Evolutionary conservation across 2,329 filamentous ascomycete genomes (phyloP).

Genomic region (Diplodia scrobiculata): DNA sequence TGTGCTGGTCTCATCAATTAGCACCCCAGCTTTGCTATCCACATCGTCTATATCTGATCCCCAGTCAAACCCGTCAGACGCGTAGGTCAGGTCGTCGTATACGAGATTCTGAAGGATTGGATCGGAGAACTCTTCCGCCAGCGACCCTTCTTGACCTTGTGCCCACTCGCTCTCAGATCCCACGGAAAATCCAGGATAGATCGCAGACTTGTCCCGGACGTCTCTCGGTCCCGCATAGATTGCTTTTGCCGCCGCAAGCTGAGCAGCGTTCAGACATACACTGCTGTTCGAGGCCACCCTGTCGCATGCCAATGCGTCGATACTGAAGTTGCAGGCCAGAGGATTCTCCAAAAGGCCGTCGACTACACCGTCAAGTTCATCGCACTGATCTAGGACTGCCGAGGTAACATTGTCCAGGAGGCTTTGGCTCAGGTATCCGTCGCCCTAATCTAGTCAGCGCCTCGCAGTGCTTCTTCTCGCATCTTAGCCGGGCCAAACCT

Average conservation of each 20-base stretch:
- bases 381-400: slow-evolving; percentile 45
- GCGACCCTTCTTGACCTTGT: slow-evolving; percentile 40
- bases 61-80: slow-evolving; percentile 45
- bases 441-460: slow-evolving; percentile 25
- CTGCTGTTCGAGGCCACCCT: slow-evolving; percentile 16
- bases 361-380: slow-evolving; percentile 45
- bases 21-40: slow-evolving; percentile 39
- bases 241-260: slow-evolving; percentile 39
- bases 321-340: slow-evolving; percentile 43
- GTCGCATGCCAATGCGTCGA: slow-evolving; percentile 40
- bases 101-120: slow-evolving; percentile 50
- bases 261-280: slow-evolving; percentile 40
- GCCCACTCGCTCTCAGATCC: slow-evolving; percentile 48
- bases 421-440: slow-evolving; percentile 36
- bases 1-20: slow-evolving; percentile 46
- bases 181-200: slow-evolving; percentile 48
- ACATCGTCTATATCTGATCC: slow-evolving; percentile 42
- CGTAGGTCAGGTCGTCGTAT: slow-evolving; percentile 44
- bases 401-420: slow-evolving; percentile 41
- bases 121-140: slow-evolving; percentile 43
- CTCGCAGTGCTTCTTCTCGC: neutral
- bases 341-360: slow-evolving; percentile 48
- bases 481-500: neutral
- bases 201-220: slow-evolving; percentile 31
- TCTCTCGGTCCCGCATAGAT: slow-evolving; percentile 41